These are phyloP conservation scores for Polygonum maritimum DNA, from an alignment of 148 eudicot species.

Conservation along the genomic window DNA sequence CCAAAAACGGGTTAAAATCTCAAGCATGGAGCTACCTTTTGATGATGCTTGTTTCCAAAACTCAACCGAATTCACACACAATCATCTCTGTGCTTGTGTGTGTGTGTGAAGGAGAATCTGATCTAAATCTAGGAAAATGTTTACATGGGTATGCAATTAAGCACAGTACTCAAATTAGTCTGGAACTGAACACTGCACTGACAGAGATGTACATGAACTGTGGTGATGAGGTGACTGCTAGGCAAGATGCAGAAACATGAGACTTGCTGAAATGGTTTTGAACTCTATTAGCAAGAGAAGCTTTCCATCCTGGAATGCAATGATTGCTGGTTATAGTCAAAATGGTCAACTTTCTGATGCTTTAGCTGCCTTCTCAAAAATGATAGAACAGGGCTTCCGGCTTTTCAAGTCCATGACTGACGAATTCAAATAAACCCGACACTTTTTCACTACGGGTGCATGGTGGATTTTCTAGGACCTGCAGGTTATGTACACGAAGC, in stretches of 20 bases:
- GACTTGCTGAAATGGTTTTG: constrained; percentile 29
- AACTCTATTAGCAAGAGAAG: constrained; percentile 22
- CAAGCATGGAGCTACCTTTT: constrained; percentile 31
- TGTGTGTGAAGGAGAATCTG: constrained; percentile 22
- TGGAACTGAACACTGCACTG: constrained; percentile 31
- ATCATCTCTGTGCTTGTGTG: constrained; percentile 28
- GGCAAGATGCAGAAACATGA: constrained; percentile 36
- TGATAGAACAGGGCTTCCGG: constrained; percentile 34
- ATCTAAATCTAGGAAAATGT: constrained; percentile 25
- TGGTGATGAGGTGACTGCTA: constrained; percentile 25
- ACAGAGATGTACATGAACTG: constrained; percentile 47
- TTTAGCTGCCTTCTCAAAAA: constrained; percentile 22
- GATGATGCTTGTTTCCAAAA: constrained; percentile 24
- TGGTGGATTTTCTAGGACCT: constrained; percentile 43
- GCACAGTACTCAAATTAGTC: constrained; percentile 17
- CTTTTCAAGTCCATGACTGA: constrained; percentile 32
- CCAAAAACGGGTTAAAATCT: constrained; percentile 15
- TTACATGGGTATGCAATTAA: constrained; percentile 37
- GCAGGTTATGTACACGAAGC: constrained; percentile 35
- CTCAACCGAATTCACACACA: constrained; percentile 36
- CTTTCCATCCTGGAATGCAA: constrained; percentile 38
- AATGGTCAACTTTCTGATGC: constrained; percentile 34
- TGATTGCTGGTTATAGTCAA: constrained; percentile 33
- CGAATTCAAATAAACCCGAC: constrained; percentile 29
- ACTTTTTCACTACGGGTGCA: constrained; percentile 37